A percentile compares a stretch with the other conserved stretches of the same genome.
These are phyloP conservation scores for Alternaria rosae DNA, from an alignment of 2,329 filamentous ascomycete genomes.

Conservation along the genomic window DNA sequence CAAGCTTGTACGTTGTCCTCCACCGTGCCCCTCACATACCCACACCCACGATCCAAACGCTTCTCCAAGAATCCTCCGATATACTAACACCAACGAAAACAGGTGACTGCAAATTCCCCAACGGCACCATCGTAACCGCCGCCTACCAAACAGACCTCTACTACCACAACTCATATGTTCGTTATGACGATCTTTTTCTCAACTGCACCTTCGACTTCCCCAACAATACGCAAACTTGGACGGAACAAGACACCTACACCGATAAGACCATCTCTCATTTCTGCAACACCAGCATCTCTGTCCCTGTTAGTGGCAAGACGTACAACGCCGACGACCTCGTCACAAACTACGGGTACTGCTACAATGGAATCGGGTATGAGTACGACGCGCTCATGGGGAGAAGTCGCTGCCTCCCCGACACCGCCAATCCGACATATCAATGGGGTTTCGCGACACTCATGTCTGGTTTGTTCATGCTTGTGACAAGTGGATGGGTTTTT, in stretches of 20 bases:
- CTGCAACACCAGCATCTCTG: slow-evolving; percentile 24
- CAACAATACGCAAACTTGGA: slow-evolving; percentile 17
- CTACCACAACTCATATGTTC: background rate
- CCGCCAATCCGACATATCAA: slow-evolving; percentile 34
- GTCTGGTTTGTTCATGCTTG: slow-evolving; percentile 39
- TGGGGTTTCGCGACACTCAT: slow-evolving; percentile 51
- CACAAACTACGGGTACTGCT: slow-evolving; percentile 24
- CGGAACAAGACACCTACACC: background rate
- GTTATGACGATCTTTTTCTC: background rate
- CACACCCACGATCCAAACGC: background rate
- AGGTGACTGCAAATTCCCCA: slow-evolving; percentile 32
- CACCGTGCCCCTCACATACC: background rate
- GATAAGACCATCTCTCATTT: background rate
- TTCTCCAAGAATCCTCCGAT: background rate
- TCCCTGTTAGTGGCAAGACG: slow-evolving; percentile 17
- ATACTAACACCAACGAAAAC: background rate
- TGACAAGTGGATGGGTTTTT: slow-evolving; percentile 40
- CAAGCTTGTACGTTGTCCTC: background rate
- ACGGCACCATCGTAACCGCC: slow-evolving; percentile 25
- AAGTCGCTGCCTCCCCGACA: slow-evolving; percentile 40
- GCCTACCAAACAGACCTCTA: background rate
- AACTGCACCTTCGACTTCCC: slow-evolving; percentile 15
- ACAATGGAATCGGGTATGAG: slow-evolving; percentile 24
- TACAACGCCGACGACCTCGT: slow-evolving; percentile 25
- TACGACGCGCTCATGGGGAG: slow-evolving; percentile 8